Evolutionary conservation across 2,329 filamentous ascomycete genomes (phyloP).

Genomic region (Metarhizium anisopliae): DNA sequence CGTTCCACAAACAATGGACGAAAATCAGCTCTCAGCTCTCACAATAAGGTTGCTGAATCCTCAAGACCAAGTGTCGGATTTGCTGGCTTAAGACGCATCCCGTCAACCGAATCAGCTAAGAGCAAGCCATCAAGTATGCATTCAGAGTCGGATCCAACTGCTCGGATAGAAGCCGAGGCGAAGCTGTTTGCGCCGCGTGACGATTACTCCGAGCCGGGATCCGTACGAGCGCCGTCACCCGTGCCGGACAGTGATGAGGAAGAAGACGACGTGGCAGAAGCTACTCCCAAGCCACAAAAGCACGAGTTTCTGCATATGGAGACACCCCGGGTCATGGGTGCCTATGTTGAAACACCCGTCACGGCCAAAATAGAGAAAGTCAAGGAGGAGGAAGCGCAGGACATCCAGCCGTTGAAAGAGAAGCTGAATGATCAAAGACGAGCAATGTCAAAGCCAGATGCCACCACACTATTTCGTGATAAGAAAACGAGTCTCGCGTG

Average conservation of each 20-base stretch:
- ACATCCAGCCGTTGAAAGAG: slow-evolving; percentile 4
- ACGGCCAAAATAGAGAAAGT: slow-evolving; percentile 31
- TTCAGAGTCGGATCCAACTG: slow-evolving; percentile 46
- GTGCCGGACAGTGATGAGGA: slow-evolving; percentile 22
- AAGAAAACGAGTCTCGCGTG: slow-evolving; percentile 15
- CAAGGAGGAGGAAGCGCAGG: slow-evolving; percentile 4
- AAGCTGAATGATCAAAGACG: slow-evolving; percentile 10
- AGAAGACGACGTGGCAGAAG: slow-evolving; percentile 21
- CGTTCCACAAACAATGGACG: slow-evolving; percentile 11
- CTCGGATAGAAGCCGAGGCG: slow-evolving; percentile 48
- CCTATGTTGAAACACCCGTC: slow-evolving; percentile 48
- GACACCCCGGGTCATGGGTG: slow-evolving; percentile 45
- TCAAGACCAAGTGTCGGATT: slow-evolving; percentile 37
- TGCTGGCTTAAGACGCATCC: slow-evolving; percentile 30
- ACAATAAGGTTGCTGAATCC: slow-evolving; percentile 14
- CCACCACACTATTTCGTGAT: slow-evolving; percentile 14
- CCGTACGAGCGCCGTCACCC: slow-evolving; percentile 39
- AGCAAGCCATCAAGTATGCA: slow-evolving; percentile 40
- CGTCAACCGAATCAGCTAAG: slow-evolving; percentile 37
- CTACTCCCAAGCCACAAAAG: slow-evolving; percentile 38
- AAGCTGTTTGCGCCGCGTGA: slow-evolving; percentile 46
- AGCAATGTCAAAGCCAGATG: slow-evolving; percentile 4
- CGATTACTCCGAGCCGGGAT: slow-evolving; percentile 47
- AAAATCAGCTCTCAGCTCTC: slow-evolving; percentile 3
- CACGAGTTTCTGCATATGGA: slow-evolving; percentile 38